Conservation (phyloP, 1,284 basidiomycete genomes). For the Naganishia liquefaciens region DNA sequence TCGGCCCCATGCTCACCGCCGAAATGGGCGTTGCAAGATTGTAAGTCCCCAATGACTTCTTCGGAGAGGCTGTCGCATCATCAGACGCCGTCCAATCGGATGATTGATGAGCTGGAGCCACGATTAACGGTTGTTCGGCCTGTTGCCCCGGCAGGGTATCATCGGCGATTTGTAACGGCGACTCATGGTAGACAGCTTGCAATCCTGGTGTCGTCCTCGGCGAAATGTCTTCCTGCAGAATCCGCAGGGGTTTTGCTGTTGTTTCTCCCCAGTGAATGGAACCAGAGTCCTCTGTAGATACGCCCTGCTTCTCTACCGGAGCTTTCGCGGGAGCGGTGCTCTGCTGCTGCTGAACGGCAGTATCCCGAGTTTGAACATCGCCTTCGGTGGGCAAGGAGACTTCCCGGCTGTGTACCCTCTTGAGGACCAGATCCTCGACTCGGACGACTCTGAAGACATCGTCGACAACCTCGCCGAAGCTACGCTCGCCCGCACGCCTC, state of each 20-base stretch:
- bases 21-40: conserved; percentile 8
- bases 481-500: conserved; percentile 30
- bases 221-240: conserved; percentile 18
- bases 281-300: neutral
- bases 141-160: neutral
- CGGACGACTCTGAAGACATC: conserved; percentile 29
- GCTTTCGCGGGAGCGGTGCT: neutral
- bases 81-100: neutral
- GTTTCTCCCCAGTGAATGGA: neutral
- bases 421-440: conserved; percentile 18
- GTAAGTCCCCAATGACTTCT: neutral
- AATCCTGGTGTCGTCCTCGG: conserved; percentile 14
- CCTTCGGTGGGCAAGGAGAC: neutral
- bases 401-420: conserved; percentile 10
- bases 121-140: neutral
- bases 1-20: conserved; percentile 23
- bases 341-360: too few relatives aligned
- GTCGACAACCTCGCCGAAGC: conserved; percentile 34
- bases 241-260: neutral
- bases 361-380: neutral
- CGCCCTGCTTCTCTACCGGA: neutral
- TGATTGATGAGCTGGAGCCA: neutral
- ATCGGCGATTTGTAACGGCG: neutral
- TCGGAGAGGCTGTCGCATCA: neutral
- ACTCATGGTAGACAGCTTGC: conserved; percentile 13